Percentiles rank a stretch among this genome's conserved stretches.
phyloP scores from a whole-genome alignment of 2,329 filamentous ascomycete genomes.

The Curvularia sp. region DNA sequence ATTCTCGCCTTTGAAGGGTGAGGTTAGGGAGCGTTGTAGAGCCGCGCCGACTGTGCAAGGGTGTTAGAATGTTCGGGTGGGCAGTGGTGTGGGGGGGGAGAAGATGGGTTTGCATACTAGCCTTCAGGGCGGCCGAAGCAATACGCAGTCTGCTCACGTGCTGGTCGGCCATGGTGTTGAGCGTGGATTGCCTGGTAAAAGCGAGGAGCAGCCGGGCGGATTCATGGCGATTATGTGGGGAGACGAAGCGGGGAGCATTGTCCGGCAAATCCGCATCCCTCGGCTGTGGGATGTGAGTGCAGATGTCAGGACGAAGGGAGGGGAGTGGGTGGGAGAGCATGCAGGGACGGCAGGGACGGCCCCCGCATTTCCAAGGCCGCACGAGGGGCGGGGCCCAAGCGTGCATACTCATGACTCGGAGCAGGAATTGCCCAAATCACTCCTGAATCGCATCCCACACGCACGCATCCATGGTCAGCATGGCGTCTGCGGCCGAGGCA shows the following conservation, averaged over 20 bases:
- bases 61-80: slow-evolving; percentile 1
- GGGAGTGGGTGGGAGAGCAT: not conserved
- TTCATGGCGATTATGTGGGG: not conserved
- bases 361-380: slow-evolving; percentile 8
- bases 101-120: slow-evolving; percentile 29
- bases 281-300: not conserved
- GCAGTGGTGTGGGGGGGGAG: not conserved
- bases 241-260: slow-evolving; percentile 4
- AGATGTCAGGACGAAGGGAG: not conserved
- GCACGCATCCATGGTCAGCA: slow-evolving; percentile 23
- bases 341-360: too few relatives aligned
- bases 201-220: not conserved
- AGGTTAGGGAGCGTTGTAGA: slow-evolving; percentile 43
- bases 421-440: slow-evolving; percentile 10
- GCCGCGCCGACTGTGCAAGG: slow-evolving; percentile 39
- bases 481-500: slow-evolving; percentile 34
- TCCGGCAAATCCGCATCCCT: slow-evolving; percentile 1
- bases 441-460: slow-evolving; percentile 24
- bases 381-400: not conserved
- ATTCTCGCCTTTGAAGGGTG: slow-evolving; percentile 49
- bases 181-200: not conserved
- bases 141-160: slow-evolving; percentile 45
- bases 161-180: slow-evolving; percentile 36
- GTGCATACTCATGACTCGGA: slow-evolving; percentile 23
- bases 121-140: slow-evolving; percentile 40